These are phyloP conservation scores for Candida odintsovae DNA, from an alignment of 805 yeast species.

Conservation along the genomic window DNA sequence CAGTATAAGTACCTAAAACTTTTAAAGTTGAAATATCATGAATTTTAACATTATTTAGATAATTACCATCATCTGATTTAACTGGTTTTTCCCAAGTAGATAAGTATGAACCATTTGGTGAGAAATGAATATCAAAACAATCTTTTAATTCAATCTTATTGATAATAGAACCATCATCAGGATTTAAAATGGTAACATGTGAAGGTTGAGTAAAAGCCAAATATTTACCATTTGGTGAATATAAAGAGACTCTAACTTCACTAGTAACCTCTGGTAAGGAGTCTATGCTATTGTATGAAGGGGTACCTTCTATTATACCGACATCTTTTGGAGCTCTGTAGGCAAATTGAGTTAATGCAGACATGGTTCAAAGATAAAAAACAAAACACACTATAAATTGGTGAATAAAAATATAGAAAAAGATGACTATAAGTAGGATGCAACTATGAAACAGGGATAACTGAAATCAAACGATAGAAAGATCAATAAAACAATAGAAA, in stretches of 20 bases:
- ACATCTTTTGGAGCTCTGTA: slow-evolving; percentile 51
- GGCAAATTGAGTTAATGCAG: slow-evolving; percentile 23
- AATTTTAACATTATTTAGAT: slow-evolving; percentile 73
- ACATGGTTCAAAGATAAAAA: slow-evolving; percentile 1
- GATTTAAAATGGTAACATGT: slow-evolving; percentile 49
- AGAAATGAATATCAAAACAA: slow-evolving; percentile 76
- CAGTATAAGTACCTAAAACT: slow-evolving; percentile 57
- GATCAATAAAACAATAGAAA: background rate
- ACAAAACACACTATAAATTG: background rate
- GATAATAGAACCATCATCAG: slow-evolving; percentile 43
- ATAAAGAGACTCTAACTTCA: slow-evolving; percentile 59
- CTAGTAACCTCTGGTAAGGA: slow-evolving; percentile 24
- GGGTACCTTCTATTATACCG: slow-evolving; percentile 46
- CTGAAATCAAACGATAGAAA: background rate
- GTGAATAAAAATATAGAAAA: too few species aligned
- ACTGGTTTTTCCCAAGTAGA: slow-evolving; percentile 89
- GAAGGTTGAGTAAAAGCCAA: slow-evolving; percentile 72
- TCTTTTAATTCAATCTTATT: slow-evolving; percentile 52
- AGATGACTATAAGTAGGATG: background rate
- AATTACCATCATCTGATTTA: slow-evolving; percentile 66
- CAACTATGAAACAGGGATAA: background rate
- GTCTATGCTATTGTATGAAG: slow-evolving; percentile 26
- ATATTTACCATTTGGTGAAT: slow-evolving; percentile 60
- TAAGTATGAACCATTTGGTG: slow-evolving; percentile 80
- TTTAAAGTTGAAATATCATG: slow-evolving; percentile 51